Conservation (phyloP, 352 stramenopile genomes). For the Globisporangium cederbergense region DNA sequence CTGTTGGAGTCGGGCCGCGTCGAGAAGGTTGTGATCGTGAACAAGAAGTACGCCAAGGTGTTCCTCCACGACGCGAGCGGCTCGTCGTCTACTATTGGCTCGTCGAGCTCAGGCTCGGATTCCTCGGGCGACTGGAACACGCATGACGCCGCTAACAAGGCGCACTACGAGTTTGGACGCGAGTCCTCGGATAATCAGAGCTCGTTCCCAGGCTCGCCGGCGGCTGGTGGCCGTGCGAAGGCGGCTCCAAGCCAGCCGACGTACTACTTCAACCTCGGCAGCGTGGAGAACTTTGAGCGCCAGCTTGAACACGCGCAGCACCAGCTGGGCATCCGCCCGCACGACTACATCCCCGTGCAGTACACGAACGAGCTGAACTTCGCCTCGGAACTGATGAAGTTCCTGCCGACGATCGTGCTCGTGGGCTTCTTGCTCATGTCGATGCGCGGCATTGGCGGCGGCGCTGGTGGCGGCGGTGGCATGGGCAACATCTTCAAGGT, state of each 20-base stretch:
- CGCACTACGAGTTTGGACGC: slow-evolving; percentile 25
- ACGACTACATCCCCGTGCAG: slow-evolving; percentile 97
- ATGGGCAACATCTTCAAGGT: slow-evolving; percentile 95
- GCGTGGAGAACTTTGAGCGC: slow-evolving; percentile 96
- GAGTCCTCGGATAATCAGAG: slow-evolving; percentile 23
- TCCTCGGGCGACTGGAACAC: slow-evolving; percentile 33
- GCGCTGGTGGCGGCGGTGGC: slow-evolving; percentile 69
- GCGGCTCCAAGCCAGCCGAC: slow-evolving; percentile 28
- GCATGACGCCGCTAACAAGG: slow-evolving; percentile 26
- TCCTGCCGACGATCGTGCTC: slow-evolving; percentile 93
- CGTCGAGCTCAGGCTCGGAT: slow-evolving; percentile 14
- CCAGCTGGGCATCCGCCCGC: slow-evolving; percentile 90
- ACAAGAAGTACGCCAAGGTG: slow-evolving; percentile 91
- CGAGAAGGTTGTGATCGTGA: slow-evolving; percentile 88
- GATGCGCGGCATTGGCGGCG: slow-evolving; percentile 90
- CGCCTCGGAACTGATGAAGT: slow-evolving; percentile 92
- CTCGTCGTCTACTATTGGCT: slow-evolving; percentile 7
- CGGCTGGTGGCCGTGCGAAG: slow-evolving; percentile 16
- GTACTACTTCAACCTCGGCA: slow-evolving; percentile 98
- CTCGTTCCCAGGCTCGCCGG: slow-evolving; percentile 7
- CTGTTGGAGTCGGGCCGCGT: slow-evolving; percentile 83
- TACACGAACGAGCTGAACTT: slow-evolving; percentile 96
- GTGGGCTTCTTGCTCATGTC: slow-evolving; percentile 93
- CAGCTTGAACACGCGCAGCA: slow-evolving; percentile 97
- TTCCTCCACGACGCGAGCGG: slow-evolving; percentile 56